Evolutionary conservation across 345 rosid genomes (phyloP).

Genomic region (Barbarea vulgaris): DNA sequence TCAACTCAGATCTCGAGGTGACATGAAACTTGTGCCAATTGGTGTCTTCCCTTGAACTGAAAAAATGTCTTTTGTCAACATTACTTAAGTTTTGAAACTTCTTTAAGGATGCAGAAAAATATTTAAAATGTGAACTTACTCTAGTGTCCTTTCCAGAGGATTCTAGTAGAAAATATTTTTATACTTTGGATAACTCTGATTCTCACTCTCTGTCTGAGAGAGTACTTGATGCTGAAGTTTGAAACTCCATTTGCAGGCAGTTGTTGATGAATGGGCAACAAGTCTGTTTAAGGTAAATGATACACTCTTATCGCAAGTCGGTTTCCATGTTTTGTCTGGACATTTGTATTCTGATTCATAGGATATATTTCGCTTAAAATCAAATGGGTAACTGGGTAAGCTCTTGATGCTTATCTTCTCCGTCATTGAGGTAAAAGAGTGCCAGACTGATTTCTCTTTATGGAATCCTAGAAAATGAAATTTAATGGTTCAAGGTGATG

Average conservation of each 20-base stretch:
- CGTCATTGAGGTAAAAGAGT: conserved; percentile 7
- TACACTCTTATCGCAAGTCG: conserved; percentile 9
- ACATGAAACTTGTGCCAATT: conserved; percentile 12
- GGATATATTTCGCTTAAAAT: background rate
- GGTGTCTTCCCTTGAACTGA: conserved; percentile 6
- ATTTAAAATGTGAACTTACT: background rate
- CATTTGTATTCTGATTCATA: background rate
- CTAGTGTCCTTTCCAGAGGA: conserved; percentile 4
- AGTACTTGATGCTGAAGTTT: conserved; percentile 29
- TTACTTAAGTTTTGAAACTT: conserved; percentile 17
- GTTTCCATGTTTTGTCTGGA: conserved; percentile 22
- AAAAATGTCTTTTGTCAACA: background rate
- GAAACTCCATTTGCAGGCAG: conserved; percentile 62
- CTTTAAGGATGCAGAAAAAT: background rate
- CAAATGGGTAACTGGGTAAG: background rate
- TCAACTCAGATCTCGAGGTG: conserved; percentile 90
- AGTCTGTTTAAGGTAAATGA: conserved; percentile 82
- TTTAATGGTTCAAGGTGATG: background rate
- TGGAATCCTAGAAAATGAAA: conserved; percentile 6
- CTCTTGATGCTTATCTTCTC: background rate
- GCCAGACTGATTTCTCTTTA: conserved; percentile 14
- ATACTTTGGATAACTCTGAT: background rate
- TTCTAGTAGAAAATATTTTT: background rate
- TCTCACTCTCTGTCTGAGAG: conserved; percentile 16
- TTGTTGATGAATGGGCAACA: conserved; percentile 96